Conservation (phyloP, 306 rosid species). For the Inga laurina region DNA sequence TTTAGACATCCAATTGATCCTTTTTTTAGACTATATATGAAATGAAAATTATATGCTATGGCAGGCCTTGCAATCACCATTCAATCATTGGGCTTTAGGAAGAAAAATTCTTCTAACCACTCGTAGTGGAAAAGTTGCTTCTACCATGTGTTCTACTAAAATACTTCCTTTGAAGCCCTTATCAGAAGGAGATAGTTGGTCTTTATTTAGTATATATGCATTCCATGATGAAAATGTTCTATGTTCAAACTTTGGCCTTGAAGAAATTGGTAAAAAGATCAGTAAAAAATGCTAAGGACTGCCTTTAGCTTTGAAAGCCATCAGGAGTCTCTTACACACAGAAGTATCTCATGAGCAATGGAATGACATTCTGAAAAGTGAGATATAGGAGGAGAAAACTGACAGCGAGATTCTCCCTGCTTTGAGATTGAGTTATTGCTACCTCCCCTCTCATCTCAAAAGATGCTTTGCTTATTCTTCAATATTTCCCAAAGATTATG, state of each 20-base stretch:
- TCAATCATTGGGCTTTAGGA: not conserved
- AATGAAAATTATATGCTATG: slow-evolving; percentile 12
- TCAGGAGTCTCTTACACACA: slow-evolving; percentile 29
- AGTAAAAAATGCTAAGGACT: slow-evolving; percentile 27
- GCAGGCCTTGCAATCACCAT: slow-evolving; percentile 10
- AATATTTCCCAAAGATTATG: slow-evolving; percentile 31
- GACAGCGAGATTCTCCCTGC: slow-evolving; percentile 4
- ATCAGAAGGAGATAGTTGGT: slow-evolving; percentile 25
- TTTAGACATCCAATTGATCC: not conserved
- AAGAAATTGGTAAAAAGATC: slow-evolving; percentile 19
- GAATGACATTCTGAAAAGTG: slow-evolving; percentile 10
- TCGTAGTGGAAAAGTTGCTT: slow-evolving; percentile 18
- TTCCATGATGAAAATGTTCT: not conserved
- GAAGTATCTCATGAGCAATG: not conserved
- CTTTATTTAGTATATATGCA: slow-evolving; percentile 16
- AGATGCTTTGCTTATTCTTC: slow-evolving; percentile 49
- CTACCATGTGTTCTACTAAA: not conserved
- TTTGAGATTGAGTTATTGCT: slow-evolving; percentile 31
- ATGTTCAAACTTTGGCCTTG: not conserved
- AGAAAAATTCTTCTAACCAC: slow-evolving; percentile 39
- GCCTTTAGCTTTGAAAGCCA: slow-evolving; percentile 39
- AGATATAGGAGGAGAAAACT: slow-evolving; percentile 11
- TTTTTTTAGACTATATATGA: slow-evolving; percentile 39
- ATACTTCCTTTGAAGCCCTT: not conserved
- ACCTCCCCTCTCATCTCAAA: slow-evolving; percentile 29